phyloP scores from a whole-genome alignment of 2,329 filamentous ascomycete genomes.

The Chrysosporium keratinophilum region DNA sequence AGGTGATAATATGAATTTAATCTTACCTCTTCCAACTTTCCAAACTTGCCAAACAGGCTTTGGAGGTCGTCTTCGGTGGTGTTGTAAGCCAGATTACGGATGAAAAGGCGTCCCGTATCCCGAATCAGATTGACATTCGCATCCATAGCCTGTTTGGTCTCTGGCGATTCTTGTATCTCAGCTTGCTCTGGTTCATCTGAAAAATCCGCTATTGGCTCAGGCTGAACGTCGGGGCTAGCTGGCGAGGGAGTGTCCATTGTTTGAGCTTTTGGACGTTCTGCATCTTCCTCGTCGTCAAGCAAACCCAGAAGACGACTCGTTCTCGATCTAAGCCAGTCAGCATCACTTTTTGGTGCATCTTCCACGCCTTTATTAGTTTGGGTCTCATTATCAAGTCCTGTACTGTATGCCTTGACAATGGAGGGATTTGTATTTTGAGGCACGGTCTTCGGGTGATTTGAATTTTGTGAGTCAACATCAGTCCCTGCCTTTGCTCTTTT shows the following conservation, averaged over 20 bases:
- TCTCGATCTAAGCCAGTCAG: slow-evolving; percentile 82
- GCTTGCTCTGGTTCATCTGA: slow-evolving; percentile 13
- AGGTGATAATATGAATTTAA: slow-evolving; percentile 14
- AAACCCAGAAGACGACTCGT: slow-evolving; percentile 80
- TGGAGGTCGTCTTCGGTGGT: slow-evolving; percentile 67
- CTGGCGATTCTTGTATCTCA: slow-evolving; percentile 18
- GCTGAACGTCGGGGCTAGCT: not conserved
- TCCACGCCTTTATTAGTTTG: slow-evolving; percentile 17
- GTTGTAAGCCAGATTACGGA: slow-evolving; percentile 78
- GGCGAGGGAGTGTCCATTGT: not conserved
- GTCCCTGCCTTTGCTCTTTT: slow-evolving; percentile 4
- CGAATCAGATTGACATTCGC: slow-evolving; percentile 53
- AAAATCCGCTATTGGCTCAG: not conserved
- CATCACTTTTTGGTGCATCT: slow-evolving; percentile 49
- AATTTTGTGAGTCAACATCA: slow-evolving; percentile 29
- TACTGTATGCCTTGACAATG: not conserved
- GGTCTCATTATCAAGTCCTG: not conserved
- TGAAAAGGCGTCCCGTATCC: slow-evolving; percentile 67
- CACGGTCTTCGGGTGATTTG: slow-evolving; percentile 25
- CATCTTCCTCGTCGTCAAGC: slow-evolving; percentile 53
- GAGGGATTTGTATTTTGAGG: not conserved
- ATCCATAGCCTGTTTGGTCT: slow-evolving; percentile 32
- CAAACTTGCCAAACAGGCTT: slow-evolving; percentile 58
- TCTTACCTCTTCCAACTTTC: slow-evolving; percentile 78
- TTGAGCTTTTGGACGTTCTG: slow-evolving; percentile 13